These are phyloP conservation scores for Talaromyces verruculosus DNA, from an alignment of 2,329 filamentous ascomycete genomes.

Conservation along the genomic window DNA sequence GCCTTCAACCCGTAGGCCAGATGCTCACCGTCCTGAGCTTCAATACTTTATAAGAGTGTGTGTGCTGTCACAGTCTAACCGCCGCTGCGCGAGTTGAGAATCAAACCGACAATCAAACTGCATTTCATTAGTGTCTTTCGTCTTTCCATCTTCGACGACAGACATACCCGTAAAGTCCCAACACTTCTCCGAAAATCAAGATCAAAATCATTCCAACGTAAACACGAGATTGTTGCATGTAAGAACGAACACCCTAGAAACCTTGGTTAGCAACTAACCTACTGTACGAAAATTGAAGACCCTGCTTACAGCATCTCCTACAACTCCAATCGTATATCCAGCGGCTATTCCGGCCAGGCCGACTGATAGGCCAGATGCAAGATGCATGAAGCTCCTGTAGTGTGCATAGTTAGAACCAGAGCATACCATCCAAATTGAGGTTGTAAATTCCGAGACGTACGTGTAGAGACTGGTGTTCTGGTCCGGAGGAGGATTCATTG, in stretches of 20 bases:
- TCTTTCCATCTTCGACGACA: not conserved
- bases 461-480: slow-evolving; percentile 80
- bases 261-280: not conserved
- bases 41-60: not conserved
- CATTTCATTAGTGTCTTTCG: slow-evolving; percentile 7
- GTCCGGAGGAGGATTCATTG: slow-evolving; percentile 70
- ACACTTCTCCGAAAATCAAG: slow-evolving; percentile 95
- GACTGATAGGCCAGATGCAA: slow-evolving; percentile 85
- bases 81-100: slow-evolving; percentile 74
- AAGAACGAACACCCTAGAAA: slow-evolving; percentile 73
- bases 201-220: slow-evolving; percentile 99
- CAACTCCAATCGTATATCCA: slow-evolving; percentile 93
- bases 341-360: slow-evolving; percentile 90
- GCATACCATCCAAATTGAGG: not conserved
- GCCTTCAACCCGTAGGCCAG: not conserved
- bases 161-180: slow-evolving; percentile 90
- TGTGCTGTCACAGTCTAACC: slow-evolving; percentile 8
- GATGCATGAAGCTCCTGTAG: slow-evolving; percentile 81
- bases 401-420: slow-evolving; percentile 24
- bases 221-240: slow-evolving; percentile 93
- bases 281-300: not conserved
- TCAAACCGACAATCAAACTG: slow-evolving; percentile 80
- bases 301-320: slow-evolving; percentile 75
- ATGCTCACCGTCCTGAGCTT: not conserved
- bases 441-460: slow-evolving; percentile 49